A percentile compares a stretch with the other conserved stretches of the same genome.
phyloP scores from a whole-genome alignment of 2,329 filamentous ascomycete genomes.

The Lecanicillium sp. region DNA sequence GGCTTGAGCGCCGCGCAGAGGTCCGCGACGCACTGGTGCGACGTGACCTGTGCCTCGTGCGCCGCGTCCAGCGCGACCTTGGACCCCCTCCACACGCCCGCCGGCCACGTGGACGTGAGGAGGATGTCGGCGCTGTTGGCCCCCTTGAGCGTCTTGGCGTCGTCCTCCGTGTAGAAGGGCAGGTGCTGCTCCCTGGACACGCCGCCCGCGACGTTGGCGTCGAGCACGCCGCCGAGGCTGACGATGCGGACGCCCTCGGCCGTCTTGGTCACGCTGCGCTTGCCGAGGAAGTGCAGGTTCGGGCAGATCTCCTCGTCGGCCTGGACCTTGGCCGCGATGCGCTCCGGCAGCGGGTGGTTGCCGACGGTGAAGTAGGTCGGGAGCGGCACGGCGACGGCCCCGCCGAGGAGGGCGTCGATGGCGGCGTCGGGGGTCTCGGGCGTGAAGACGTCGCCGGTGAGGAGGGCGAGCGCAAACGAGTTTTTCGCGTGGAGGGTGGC shows the following conservation, averaged over 20 bases:
- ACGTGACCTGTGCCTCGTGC: slow-evolving; percentile 42
- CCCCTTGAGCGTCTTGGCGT: slow-evolving; percentile 69
- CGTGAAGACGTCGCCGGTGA: slow-evolving; percentile 78
- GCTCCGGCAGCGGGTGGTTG: slow-evolving; percentile 61
- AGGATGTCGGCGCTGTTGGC: slow-evolving; percentile 80
- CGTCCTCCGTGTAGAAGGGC: slow-evolving; percentile 71
- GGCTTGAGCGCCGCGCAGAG: slow-evolving; percentile 75
- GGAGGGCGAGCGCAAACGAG: slow-evolving; percentile 75
- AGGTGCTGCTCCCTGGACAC: slow-evolving; percentile 66
- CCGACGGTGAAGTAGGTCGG: slow-evolving; percentile 90
- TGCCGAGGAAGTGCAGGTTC: slow-evolving; percentile 88
- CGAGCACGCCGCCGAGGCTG: slow-evolving; percentile 70
- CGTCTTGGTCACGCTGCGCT: slow-evolving; percentile 81
- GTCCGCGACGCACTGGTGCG: slow-evolving; percentile 66
- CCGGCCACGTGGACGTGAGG: slow-evolving; percentile 81
- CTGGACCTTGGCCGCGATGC: slow-evolving; percentile 67
- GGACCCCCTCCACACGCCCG: slow-evolving; percentile 63
- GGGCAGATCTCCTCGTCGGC: slow-evolving; percentile 70
- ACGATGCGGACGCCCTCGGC: slow-evolving; percentile 84
- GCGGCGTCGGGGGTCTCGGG: slow-evolving; percentile 51
- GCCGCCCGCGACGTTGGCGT: slow-evolving; percentile 53
- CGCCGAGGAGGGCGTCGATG: slow-evolving; percentile 61
- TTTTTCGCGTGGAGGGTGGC: slow-evolving; percentile 79
- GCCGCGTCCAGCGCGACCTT: slow-evolving; percentile 53
- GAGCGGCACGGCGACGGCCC: slow-evolving; percentile 67